Conservation (phyloP, 306 rosid species). For the Hippophae rhamnoides region DNA sequence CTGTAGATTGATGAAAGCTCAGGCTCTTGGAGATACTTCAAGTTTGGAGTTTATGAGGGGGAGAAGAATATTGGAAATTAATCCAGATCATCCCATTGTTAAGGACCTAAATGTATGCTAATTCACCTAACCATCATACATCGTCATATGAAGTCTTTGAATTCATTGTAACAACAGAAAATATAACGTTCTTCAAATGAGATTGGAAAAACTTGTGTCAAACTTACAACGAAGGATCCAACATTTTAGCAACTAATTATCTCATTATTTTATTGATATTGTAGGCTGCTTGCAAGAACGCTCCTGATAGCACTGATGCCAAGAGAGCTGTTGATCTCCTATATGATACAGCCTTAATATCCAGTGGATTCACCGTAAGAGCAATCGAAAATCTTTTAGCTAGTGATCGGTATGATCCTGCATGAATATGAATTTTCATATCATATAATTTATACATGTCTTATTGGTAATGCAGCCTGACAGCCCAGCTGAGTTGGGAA, state of each 20-base stretch:
- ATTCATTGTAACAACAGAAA: no score
- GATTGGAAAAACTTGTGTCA: no score
- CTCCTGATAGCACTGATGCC: constrained; percentile 75
- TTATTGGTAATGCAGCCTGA: constrained; percentile 57
- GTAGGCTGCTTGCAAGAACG: constrained; percentile 94
- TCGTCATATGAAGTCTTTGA: no score
- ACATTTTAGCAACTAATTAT: background rate
- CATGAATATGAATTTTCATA: no score
- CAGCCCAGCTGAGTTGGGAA: constrained; percentile 94
- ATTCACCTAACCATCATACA: background rate
- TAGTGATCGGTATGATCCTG: background rate
- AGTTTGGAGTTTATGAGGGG: constrained; percentile 99
- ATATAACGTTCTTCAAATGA: no score
- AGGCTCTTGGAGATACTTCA: constrained; percentile 88
- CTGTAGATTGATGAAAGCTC: constrained; percentile 94
- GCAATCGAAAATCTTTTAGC: background rate
- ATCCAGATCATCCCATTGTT: constrained; percentile 85
- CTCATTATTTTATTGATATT: background rate
- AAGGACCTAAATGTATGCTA: constrained; percentile 74
- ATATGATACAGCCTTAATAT: constrained; percentile 81
- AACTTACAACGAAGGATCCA: no score
- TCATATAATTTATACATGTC: no score
- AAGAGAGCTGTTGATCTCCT: constrained; percentile 82
- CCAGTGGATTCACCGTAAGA: constrained; percentile 92
- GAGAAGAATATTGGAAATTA: constrained; percentile 90